A percentile compares a stretch with the other conserved stretches of the same genome.
These are phyloP conservation scores for Naegleria gruberi DNA, from an alignment of 208 protist species.

Conservation along the genomic window DNA sequence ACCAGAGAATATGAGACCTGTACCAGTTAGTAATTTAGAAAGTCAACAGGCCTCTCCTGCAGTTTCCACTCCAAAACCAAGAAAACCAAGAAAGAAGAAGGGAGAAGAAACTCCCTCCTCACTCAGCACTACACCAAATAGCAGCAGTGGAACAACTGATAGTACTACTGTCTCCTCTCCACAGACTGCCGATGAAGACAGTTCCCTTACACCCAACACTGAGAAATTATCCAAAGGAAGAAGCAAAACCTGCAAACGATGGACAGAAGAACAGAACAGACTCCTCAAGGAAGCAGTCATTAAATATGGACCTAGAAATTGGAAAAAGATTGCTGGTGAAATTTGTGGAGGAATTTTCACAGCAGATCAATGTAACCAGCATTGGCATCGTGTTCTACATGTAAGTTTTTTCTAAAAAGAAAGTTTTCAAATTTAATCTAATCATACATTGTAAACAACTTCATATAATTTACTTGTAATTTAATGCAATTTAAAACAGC, in stretches of 20 bases:
- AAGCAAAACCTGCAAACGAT: conserved; percentile 13
- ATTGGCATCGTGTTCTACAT: background rate
- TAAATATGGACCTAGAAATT: conserved; percentile 18
- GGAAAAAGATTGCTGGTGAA: conserved; percentile 22
- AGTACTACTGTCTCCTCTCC: background rate
- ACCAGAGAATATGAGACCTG: no score
- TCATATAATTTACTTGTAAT: no score
- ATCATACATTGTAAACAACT: background rate
- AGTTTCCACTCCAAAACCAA: background rate
- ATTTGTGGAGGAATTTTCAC: conserved; percentile 20
- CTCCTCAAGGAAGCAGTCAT: conserved; percentile 1
- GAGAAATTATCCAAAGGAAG: background rate
- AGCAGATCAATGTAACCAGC: conserved; percentile 20
- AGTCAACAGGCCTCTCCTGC: background rate
- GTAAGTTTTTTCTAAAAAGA: background rate
- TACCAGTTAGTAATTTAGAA: background rate
- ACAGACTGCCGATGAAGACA: background rate
- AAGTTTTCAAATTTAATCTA: background rate
- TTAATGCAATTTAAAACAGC: background rate
- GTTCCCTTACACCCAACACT: background rate
- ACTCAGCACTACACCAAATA: no score
- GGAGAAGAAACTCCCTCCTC: no score
- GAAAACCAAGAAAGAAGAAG: background rate
- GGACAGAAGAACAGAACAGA: conserved; percentile 23
- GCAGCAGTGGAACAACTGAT: background rate